These are phyloP conservation scores for Prunus yedoensis DNA, from an alignment of 331 rosid genomes.

Conservation along the genomic window DNA sequence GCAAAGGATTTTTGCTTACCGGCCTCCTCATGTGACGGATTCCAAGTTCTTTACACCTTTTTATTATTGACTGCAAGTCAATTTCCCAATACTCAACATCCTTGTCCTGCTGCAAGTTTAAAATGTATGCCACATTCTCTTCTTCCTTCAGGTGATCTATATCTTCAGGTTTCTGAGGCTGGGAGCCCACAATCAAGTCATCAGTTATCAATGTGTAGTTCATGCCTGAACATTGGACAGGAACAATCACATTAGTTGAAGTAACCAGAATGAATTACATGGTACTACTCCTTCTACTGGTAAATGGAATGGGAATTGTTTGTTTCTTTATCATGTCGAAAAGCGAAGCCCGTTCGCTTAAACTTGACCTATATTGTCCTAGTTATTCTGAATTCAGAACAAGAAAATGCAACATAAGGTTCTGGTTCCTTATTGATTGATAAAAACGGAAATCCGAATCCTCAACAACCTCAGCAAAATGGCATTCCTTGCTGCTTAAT, in stretches of 20 bases:
- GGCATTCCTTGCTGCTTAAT: slow-evolving; percentile 1
- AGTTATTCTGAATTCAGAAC: neutral
- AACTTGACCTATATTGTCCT: neutral
- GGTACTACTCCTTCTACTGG: neutral
- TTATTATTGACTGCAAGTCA: slow-evolving; percentile 58
- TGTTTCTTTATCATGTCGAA: neutral
- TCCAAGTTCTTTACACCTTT: slow-evolving; percentile 55
- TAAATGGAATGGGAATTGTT: neutral
- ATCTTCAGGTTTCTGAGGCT: slow-evolving; percentile 90
- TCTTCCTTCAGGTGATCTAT: slow-evolving; percentile 66
- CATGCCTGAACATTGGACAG: slow-evolving; percentile 69
- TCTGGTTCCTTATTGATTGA: neutral
- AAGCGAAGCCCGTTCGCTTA: neutral
- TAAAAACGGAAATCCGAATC: neutral
- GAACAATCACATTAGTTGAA: slow-evolving; percentile 2
- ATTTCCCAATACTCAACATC: slow-evolving; percentile 89
- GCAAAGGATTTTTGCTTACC: slow-evolving; percentile 39
- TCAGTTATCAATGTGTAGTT: slow-evolving; percentile 78
- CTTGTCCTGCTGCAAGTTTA: slow-evolving; percentile 89
- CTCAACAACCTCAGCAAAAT: neutral
- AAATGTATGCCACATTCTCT: slow-evolving; percentile 81
- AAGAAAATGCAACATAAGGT: neutral
- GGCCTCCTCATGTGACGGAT: slow-evolving; percentile 82
- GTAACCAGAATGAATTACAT: slow-evolving; percentile 21
- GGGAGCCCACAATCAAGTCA: slow-evolving; percentile 84